A percentile compares a stretch with the other conserved stretches of the same genome.
These are phyloP conservation scores for Linaria vulgaris DNA, from an alignment of 257 asterid genomes.

Conservation along the genomic window DNA sequence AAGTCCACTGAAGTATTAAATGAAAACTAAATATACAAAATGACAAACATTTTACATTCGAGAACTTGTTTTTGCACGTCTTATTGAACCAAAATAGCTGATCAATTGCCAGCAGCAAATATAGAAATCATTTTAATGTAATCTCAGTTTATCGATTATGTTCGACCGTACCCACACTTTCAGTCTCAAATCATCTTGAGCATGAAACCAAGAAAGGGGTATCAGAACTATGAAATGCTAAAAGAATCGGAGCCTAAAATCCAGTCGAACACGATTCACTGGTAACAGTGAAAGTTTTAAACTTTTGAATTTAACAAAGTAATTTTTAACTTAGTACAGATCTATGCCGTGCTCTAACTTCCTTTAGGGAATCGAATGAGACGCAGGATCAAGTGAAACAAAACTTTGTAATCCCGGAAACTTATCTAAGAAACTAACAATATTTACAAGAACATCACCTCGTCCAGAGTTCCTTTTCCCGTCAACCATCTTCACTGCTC, in stretches of 20 bases:
- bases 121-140: no score
- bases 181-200: background rate
- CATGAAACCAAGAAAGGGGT: background rate
- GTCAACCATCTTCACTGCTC: slow-evolving; percentile 22
- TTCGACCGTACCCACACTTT: background rate
- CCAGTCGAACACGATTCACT: background rate
- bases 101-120: no score
- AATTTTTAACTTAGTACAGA: background rate
- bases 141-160: no score
- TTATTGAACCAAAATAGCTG: no score
- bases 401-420: slow-evolving; percentile 1
- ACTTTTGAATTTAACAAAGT: background rate
- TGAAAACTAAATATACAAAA: no score
- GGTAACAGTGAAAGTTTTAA: background rate
- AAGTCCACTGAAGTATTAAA: background rate
- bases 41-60: background rate
- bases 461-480: slow-evolving; percentile 7
- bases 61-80: no score
- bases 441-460: slow-evolving; percentile 31
- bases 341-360: background rate
- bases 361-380: slow-evolving; percentile 9
- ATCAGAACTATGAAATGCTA: background rate
- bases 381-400: slow-evolving; percentile 5
- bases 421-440: slow-evolving; percentile 18
- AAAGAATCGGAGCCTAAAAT: background rate